These are phyloP conservation scores for Candida golubevii DNA, from an alignment of 805 yeast genomes.

Conservation along the genomic window DNA sequence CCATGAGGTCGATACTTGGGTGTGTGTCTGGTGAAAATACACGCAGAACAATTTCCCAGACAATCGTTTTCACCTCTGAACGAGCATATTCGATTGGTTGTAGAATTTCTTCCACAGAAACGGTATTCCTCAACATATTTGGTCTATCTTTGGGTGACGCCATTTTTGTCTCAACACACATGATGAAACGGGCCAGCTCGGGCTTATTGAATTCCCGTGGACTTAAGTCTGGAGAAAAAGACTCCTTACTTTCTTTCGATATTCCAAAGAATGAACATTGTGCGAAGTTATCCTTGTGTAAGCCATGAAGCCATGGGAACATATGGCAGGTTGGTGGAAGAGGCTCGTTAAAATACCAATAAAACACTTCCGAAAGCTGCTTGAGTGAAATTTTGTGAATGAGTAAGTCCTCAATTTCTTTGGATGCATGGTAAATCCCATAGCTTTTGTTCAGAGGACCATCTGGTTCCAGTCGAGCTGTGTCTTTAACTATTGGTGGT, in stretches of 20 bases:
- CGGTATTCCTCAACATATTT: slow-evolving; percentile 47
- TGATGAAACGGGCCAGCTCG: slow-evolving; percentile 31
- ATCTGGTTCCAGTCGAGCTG: not conserved
- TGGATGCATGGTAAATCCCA: not conserved
- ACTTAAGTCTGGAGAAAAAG: no score
- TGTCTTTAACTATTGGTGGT: not conserved
- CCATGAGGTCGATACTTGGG: not conserved
- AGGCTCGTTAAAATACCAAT: slow-evolving; percentile 36
- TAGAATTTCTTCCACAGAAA: slow-evolving; percentile 51
- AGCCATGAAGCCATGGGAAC: slow-evolving; percentile 92
- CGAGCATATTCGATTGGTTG: slow-evolving; percentile 43
- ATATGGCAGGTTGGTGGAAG: slow-evolving; percentile 61
- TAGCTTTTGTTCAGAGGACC: not conserved
- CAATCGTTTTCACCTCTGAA: slow-evolving; percentile 20
- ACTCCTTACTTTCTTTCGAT: no score
- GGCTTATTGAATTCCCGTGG: slow-evolving; percentile 19
- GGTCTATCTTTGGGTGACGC: not conserved
- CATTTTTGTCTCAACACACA: slow-evolving; percentile 26
- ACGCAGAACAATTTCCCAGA: slow-evolving; percentile 2
- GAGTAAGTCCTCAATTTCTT: slow-evolving; percentile 1
- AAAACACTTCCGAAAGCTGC: slow-evolving; percentile 20
- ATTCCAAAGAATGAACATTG: slow-evolving; percentile 44
- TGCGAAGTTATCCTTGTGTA: slow-evolving; percentile 52
- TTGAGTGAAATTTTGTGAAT: slow-evolving; percentile 6
- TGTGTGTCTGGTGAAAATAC: slow-evolving; percentile 5